Conservation (phyloP, 768 basidiomycete genomes). For the Tylopilus balloui region DNA sequence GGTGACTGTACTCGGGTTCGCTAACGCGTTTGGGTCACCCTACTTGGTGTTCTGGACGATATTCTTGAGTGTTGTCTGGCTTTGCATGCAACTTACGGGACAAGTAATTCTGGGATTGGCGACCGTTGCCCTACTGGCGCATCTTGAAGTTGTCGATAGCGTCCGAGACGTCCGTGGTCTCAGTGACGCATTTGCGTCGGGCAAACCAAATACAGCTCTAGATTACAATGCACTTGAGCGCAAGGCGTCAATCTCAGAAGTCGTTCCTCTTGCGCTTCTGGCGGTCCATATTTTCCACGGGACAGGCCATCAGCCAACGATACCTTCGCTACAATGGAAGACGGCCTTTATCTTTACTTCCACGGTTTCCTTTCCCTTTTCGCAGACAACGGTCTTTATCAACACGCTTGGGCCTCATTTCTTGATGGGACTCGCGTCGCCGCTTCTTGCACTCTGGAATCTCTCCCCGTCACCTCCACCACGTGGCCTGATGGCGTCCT, state of each 20-base stretch:
- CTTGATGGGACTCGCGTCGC: slow-evolving; percentile 60
- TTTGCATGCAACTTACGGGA: slow-evolving; percentile 70
- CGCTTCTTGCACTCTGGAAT: slow-evolving; percentile 82
- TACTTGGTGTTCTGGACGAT: slow-evolving; percentile 81
- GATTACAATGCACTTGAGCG: slow-evolving; percentile 29
- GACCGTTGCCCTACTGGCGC: slow-evolving; percentile 62
- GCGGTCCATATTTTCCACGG: slow-evolving; percentile 75
- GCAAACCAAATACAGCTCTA: slow-evolving; percentile 43
- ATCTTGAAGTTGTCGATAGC: slow-evolving; percentile 79
- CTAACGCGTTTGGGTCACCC: slow-evolving; percentile 85
- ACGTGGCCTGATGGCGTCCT: slow-evolving; percentile 32
- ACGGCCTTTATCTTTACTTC: slow-evolving; percentile 79
- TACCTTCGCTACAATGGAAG: slow-evolving; percentile 95
- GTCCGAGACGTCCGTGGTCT: slow-evolving; percentile 64
- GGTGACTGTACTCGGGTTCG: slow-evolving; percentile 72
- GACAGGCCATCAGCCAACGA: slow-evolving; percentile 89
- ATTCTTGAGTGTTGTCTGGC: slow-evolving; percentile 49
- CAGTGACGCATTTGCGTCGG: slow-evolving; percentile 46
- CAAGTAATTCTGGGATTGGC: slow-evolving; percentile 71
- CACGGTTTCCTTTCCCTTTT: slow-evolving; percentile 64
- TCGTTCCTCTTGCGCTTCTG: slow-evolving; percentile 70
- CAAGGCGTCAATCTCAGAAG: slow-evolving; percentile 56
- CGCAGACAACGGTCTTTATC: slow-evolving; percentile 65
- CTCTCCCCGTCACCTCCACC: slow-evolving; percentile 51
- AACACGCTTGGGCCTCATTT: slow-evolving; percentile 78